Percentiles rank a stretch among this genome's conserved stretches.
These are phyloP conservation scores for Salix udensis DNA, from an alignment of 345 rosid genomes.

Conservation along the genomic window DNA sequence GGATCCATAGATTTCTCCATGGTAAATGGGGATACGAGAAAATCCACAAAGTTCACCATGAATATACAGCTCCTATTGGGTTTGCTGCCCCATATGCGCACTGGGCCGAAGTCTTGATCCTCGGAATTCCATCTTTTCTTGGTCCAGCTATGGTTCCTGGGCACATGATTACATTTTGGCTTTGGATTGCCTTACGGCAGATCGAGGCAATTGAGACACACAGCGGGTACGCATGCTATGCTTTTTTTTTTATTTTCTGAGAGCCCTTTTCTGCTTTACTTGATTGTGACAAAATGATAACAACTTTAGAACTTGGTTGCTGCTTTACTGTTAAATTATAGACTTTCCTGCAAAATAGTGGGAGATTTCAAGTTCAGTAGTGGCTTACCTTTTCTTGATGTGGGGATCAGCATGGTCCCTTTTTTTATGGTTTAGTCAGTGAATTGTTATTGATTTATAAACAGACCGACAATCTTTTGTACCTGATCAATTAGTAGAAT, in stretches of 20 bases:
- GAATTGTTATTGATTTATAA: not conserved
- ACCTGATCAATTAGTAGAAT: not conserved
- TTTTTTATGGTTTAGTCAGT: slow-evolving; percentile 1
- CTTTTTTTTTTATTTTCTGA: slow-evolving; percentile 11
- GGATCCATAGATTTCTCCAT: slow-evolving; percentile 86
- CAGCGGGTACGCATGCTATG: slow-evolving; percentile 72
- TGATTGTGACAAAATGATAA: slow-evolving; percentile 34
- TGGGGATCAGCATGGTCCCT: slow-evolving; percentile 18
- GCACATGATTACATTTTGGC: slow-evolving; percentile 90
- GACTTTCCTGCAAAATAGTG: slow-evolving; percentile 8
- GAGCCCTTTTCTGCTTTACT: slow-evolving; percentile 28
- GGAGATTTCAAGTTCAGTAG: slow-evolving; percentile 29
- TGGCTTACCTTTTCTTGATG: slow-evolving; percentile 28
- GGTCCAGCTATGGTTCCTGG: slow-evolving; percentile 96
- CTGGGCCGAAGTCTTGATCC: slow-evolving; percentile 87
- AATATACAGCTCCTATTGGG: slow-evolving; percentile 74
- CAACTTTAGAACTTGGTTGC: slow-evolving; percentile 29
- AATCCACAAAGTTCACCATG: slow-evolving; percentile 84
- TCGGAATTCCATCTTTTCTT: slow-evolving; percentile 85
- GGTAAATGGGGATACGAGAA: slow-evolving; percentile 89
- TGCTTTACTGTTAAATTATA: slow-evolving; percentile 14
- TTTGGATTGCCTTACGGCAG: slow-evolving; percentile 88
- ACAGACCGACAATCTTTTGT: not conserved
- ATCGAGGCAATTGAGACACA: slow-evolving; percentile 91
- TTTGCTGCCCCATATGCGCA: slow-evolving; percentile 90